These are phyloP conservation scores for Colletotrichum australisinense DNA, from an alignment of 2,329 filamentous ascomycete genomes.

Conservation along the genomic window DNA sequence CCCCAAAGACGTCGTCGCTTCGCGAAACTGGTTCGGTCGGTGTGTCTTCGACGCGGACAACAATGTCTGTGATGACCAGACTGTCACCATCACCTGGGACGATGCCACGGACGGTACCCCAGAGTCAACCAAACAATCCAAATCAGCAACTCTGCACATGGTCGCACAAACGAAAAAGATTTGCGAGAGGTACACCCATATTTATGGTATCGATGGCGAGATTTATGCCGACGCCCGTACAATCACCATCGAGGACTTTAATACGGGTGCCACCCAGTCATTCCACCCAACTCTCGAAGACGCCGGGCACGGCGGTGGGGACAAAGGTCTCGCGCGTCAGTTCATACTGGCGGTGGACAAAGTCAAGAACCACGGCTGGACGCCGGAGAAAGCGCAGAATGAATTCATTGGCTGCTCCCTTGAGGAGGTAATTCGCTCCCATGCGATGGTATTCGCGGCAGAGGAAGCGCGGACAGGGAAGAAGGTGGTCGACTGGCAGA, in stretches of 20 bases:
- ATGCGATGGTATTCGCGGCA: conserved; percentile 93
- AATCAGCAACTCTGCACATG: conserved; percentile 94
- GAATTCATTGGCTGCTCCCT: conserved; percentile 83
- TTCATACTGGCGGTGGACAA: conserved; percentile 86
- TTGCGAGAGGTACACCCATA: conserved; percentile 84
- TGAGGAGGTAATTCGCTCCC: conserved; percentile 88
- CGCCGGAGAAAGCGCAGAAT: conserved; percentile 77
- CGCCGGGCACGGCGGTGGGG: conserved; percentile 34
- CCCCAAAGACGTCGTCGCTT: conserved; percentile 57
- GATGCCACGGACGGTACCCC: conserved; percentile 63
- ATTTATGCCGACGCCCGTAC: conserved; percentile 83
- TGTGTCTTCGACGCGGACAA: conserved; percentile 96
- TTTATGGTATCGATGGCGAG: conserved; percentile 90
- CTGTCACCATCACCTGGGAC: conserved; percentile 89
- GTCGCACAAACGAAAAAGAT: conserved; percentile 88
- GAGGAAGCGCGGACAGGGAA: conserved; percentile 82
- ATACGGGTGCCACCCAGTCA: conserved; percentile 28
- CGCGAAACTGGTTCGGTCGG: conserved; percentile 85
- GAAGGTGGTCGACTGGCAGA: conserved; percentile 78
- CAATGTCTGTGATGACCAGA: conserved; percentile 92
- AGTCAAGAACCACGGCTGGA: conserved; percentile 78
- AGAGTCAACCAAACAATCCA: conserved; percentile 51
- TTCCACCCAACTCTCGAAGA: conserved; percentile 35
- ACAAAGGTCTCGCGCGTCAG: conserved; percentile 74
- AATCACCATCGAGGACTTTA: conserved; percentile 76